phyloP scores from a whole-genome alignment of 495 filamentous ascomycete species.

The Podospora australis region DNA sequence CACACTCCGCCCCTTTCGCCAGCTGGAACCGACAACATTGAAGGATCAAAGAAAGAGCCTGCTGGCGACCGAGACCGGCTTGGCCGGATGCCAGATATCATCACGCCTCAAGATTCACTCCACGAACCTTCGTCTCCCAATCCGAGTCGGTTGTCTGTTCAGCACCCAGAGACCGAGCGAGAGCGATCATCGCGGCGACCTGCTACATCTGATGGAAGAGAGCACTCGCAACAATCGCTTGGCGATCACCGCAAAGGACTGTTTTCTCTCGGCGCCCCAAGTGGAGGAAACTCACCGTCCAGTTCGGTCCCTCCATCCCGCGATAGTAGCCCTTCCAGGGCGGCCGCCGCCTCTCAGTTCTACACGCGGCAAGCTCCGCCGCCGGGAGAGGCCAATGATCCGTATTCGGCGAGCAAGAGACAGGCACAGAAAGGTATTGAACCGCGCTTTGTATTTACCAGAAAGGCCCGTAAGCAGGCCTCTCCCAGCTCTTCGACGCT shows the following conservation, averaged over 20 bases:
- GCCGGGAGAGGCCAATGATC: constrained; percentile 75
- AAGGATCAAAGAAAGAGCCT: constrained; percentile 24
- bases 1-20: constrained; percentile 89
- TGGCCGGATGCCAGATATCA: constrained; percentile 47
- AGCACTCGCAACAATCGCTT: constrained; percentile 20
- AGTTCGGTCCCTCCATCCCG: constrained; percentile 63
- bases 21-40: constrained; percentile 52
- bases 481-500: constrained; percentile 40
- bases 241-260: constrained; percentile 55
- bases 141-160: constrained; percentile 15
- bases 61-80: constrained; percentile 24
- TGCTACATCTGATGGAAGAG: constrained; percentile 34
- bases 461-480: constrained; percentile 39
- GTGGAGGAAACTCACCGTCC: constrained; percentile 45
- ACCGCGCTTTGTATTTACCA: constrained; percentile 72
- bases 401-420: constrained; percentile 77
- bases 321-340: constrained; percentile 57
- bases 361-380: constrained; percentile 69
- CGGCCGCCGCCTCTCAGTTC: constrained; percentile 49
- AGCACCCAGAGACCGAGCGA: constrained; percentile 14
- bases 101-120: constrained; percentile 52
- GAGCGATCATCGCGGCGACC: constrained; percentile 30
- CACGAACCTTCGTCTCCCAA: constrained; percentile 32
- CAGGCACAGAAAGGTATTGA: constrained; percentile 69
- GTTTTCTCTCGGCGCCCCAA: constrained; percentile 69